Percentiles rank a stretch among this genome's conserved stretches.
Evolutionary conservation across 1,284 basidiomycete species (phyloP).

Genomic region (Exobasidium cylindrosporum): DNA sequence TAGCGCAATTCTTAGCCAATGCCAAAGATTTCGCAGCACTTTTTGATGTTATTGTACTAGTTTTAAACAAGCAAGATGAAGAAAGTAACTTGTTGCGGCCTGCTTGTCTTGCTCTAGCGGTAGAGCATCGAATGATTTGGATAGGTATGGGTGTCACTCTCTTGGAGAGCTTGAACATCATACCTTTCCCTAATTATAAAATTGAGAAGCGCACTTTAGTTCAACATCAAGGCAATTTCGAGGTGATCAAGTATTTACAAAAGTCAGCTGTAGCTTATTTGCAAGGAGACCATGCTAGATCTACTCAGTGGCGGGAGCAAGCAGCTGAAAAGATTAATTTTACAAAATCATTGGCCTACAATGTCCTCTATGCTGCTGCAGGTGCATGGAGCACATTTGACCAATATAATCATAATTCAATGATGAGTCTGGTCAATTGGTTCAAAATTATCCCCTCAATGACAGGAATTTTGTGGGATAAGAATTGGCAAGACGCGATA

Average conservation of each 20-base stretch:
- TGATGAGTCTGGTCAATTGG: background rate
- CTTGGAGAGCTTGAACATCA: background rate
- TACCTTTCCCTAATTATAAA: background rate
- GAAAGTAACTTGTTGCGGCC: background rate
- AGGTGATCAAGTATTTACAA: background rate
- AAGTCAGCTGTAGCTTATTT: background rate
- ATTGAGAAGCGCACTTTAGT: background rate
- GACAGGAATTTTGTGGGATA: constrained; percentile 5
- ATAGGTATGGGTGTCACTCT: background rate
- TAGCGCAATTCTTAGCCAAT: background rate
- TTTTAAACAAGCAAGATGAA: background rate
- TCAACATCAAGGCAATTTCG: background rate
- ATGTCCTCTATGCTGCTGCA: background rate
- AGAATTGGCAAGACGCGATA: background rate
- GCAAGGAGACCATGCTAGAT: background rate
- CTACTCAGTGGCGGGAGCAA: background rate
- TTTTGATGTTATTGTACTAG: background rate
- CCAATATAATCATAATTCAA: too few species aligned
- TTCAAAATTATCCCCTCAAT: background rate
- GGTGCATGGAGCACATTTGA: too few species aligned
- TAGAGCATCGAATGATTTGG: background rate
- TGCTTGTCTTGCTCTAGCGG: background rate
- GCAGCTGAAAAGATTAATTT: background rate
- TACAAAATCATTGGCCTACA: background rate
- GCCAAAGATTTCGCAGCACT: constrained; percentile 4